Conservation (phyloP, 495 filamentous ascomycete genomes). For the Schizothecium vesticola region DNA sequence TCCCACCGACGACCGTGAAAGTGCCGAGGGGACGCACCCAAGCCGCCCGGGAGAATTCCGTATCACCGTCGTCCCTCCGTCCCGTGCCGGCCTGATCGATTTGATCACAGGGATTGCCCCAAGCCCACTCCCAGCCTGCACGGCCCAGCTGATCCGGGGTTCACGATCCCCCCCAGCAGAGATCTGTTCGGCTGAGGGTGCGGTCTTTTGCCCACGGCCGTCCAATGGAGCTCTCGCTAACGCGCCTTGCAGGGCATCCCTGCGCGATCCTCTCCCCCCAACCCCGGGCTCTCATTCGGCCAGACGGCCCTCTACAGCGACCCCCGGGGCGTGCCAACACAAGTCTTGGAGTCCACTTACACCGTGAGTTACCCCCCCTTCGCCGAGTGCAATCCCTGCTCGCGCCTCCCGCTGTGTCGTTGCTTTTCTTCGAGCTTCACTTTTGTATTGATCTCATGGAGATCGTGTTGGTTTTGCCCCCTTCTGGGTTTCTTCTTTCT, state of each 20-base stretch:
- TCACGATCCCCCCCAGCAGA: conserved; percentile 26
- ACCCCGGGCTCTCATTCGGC: conserved; percentile 16
- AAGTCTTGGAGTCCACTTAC: conserved; percentile 17
- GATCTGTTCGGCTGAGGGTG: conserved; percentile 21
- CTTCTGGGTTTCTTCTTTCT: not conserved
- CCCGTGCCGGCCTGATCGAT: conserved; percentile 8
- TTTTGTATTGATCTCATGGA: conserved; percentile 1
- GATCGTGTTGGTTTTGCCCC: not conserved
- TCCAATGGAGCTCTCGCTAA: conserved; percentile 25
- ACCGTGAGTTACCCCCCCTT: conserved; percentile 14
- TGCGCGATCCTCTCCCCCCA: conserved; percentile 13
- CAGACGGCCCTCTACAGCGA: conserved; percentile 3
- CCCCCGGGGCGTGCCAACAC: not conserved
- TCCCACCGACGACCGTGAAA: conserved; percentile 22
- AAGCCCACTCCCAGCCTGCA: conserved; percentile 8
- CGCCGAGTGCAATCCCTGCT: conserved; percentile 7
- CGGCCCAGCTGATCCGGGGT: conserved; percentile 29
- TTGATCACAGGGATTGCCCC: conserved; percentile 29
- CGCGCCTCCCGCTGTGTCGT: conserved; percentile 7
- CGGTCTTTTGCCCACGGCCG: conserved; percentile 10
- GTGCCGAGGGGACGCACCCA: conserved; percentile 17
- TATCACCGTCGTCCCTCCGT: not conserved
- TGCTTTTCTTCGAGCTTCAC: conserved; percentile 18
- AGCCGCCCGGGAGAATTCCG: conserved; percentile 4
- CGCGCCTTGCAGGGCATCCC: conserved; percentile 24